Conservation (phyloP, 345 rosid genomes). For the Brassica carinata region DNA sequence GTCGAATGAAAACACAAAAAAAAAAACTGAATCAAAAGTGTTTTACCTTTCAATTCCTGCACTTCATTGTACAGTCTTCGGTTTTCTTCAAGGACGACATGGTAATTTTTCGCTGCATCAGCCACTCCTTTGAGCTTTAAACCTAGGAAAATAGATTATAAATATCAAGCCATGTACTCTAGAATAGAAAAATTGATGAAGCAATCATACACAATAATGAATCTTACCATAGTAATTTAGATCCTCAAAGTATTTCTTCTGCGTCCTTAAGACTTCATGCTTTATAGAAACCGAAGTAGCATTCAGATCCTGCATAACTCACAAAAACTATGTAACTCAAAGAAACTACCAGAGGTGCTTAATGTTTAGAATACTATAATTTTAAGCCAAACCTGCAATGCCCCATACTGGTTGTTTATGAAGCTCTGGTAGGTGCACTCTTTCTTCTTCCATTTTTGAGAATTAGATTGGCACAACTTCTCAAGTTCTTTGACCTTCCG, state of each 20-base stretch:
- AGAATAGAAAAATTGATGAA: constrained; percentile 27
- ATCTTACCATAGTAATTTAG: constrained; percentile 64
- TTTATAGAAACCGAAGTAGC: constrained; percentile 61
- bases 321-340: background rate
- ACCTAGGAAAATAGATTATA: constrained; percentile 45
- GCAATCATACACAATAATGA: constrained; percentile 15
- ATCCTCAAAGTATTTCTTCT: constrained; percentile 61
- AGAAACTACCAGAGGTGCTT: background rate
- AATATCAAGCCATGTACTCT: constrained; percentile 15
- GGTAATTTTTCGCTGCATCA: constrained; percentile 88
- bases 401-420: constrained; percentile 55
- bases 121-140: constrained; percentile 73
- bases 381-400: constrained; percentile 61
- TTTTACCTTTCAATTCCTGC: constrained; percentile 92
- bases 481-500: constrained; percentile 77
- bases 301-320: constrained; percentile 64
- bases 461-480: constrained; percentile 63
- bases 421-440: constrained; percentile 60
- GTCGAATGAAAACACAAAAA: constrained; percentile 10
- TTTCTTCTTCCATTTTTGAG: constrained; percentile 70
- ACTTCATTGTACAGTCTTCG: constrained; percentile 87
- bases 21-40: constrained; percentile 7
- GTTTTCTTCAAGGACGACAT: constrained; percentile 78
- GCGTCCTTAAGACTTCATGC: constrained; percentile 66
- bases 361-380: constrained; percentile 13